Percentiles rank a stretch among this genome's conserved stretches.
These are phyloP conservation scores for Caryopteris hybrid DNA, from an alignment of 305 asterid genomes.

Conservation along the genomic window DNA sequence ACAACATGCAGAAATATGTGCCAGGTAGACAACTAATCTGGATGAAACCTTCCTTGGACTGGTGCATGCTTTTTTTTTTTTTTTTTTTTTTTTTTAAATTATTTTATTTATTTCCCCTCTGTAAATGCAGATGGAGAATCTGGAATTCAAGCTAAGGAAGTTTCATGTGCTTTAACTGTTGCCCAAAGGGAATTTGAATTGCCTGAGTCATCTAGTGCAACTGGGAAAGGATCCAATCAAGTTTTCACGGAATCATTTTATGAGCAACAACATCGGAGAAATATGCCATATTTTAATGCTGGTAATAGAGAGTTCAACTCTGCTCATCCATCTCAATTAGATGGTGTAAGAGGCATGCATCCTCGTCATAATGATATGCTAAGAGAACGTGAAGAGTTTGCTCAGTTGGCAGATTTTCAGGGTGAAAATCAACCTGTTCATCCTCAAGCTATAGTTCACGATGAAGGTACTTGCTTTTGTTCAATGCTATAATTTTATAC, in stretches of 20 bases:
- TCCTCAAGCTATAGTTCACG: constrained; percentile 39
- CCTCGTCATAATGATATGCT: constrained; percentile 24
- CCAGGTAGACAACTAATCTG: constrained; percentile 48
- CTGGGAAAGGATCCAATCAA: constrained; percentile 76
- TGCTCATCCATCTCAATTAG: constrained; percentile 21
- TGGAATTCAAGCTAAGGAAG: constrained; percentile 62
- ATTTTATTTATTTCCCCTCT: neutral
- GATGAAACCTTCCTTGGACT: neutral
- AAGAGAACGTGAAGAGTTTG: constrained; percentile 29
- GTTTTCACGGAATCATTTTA: constrained; percentile 30
- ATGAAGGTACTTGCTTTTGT: constrained; percentile 51
- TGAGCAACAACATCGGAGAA: constrained; percentile 31
- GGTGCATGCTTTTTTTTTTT: neutral
- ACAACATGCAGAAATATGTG: constrained; percentile 50
- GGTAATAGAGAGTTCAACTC: constrained; percentile 27
- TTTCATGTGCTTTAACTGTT: constrained; percentile 45
- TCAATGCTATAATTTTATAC: neutral
- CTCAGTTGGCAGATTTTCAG: constrained; percentile 42
- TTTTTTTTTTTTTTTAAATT: too few species aligned
- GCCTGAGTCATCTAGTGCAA: constrained; percentile 66
- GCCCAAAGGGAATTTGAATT: constrained; percentile 46
- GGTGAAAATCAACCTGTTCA: constrained; percentile 48
- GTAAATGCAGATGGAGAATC: constrained; percentile 84
- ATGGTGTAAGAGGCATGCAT: constrained; percentile 23
- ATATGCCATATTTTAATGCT: constrained; percentile 22